Conservation (phyloP, 2,329 filamentous ascomycete genomes). For the Herpotrichia juniperi region DNA sequence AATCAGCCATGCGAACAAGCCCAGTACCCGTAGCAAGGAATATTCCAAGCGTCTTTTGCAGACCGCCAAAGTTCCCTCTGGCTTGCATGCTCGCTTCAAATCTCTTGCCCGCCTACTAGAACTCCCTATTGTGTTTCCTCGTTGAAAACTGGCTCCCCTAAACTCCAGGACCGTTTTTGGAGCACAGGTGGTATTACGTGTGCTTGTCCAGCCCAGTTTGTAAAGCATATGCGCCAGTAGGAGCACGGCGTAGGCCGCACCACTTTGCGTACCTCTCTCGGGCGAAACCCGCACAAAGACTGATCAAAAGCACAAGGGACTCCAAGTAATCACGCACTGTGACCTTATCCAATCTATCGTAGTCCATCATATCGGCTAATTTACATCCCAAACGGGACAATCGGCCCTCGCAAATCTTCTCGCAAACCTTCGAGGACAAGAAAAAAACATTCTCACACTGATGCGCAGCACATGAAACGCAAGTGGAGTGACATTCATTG, state of each 20-base stretch:
- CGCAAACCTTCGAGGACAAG: constrained; percentile 2
- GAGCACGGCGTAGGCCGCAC: not conserved
- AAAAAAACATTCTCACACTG: constrained; percentile 10
- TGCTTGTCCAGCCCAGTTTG: not conserved
- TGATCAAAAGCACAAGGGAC: too few species aligned
- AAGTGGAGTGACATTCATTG: constrained; percentile 11
- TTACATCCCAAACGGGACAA: constrained; percentile 1
- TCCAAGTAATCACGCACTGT: constrained; percentile 4
- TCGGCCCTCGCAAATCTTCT: constrained; percentile 2
- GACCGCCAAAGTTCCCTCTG: too few species aligned
- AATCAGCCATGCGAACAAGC: too few species aligned
- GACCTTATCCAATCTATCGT: constrained; percentile 14
- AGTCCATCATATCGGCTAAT: not conserved
- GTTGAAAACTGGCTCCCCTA: too few species aligned
- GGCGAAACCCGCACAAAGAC: not conserved
- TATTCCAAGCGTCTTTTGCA: too few species aligned
- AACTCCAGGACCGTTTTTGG: not conserved
- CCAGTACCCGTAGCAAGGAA: too few species aligned
- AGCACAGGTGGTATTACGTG: not conserved
- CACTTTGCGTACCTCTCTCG: not conserved
- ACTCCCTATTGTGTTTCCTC: too few species aligned
- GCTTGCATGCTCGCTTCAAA: too few species aligned
- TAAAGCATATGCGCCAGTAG: not conserved
- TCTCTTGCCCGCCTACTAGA: too few species aligned
- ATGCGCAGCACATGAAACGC: constrained; percentile 21